Conservation (phyloP, 495 filamentous ascomycete species). For the Penicillium dipodomyicola region DNA sequence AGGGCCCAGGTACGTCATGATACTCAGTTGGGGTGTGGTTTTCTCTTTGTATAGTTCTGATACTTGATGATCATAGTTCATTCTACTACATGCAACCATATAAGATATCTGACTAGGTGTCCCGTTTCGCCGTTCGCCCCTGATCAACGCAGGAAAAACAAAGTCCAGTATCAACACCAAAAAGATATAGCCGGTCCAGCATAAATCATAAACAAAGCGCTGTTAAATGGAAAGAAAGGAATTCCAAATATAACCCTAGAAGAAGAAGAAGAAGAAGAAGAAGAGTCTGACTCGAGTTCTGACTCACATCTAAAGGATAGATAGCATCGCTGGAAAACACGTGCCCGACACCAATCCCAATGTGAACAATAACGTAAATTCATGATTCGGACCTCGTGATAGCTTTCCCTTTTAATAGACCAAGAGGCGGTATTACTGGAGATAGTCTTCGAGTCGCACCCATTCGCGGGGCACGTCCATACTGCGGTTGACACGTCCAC, state of each 20-base stretch:
- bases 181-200: neutral
- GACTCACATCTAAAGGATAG: constrained; percentile 2
- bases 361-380: constrained; percentile 31
- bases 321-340: constrained; percentile 14
- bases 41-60: neutral
- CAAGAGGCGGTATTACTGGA: constrained; percentile 16
- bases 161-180: constrained; percentile 5
- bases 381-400: constrained; percentile 28
- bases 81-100: neutral
- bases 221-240: neutral
- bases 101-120: neutral
- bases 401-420: neutral
- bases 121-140: neutral
- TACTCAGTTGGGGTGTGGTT: neutral
- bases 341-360: constrained; percentile 13
- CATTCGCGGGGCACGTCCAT: constrained; percentile 60
- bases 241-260: neutral
- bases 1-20: neutral
- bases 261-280: constrained; percentile 1
- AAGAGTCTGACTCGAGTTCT: constrained; percentile 1
- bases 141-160: neutral
- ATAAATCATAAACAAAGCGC: neutral
- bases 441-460: constrained; percentile 49
- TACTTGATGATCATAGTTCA: neutral
- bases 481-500: constrained; percentile 65